Evolutionary conservation across 108 stramenopile species (phyloP).

Genomic region (Cylindrotheca closterium): DNA sequence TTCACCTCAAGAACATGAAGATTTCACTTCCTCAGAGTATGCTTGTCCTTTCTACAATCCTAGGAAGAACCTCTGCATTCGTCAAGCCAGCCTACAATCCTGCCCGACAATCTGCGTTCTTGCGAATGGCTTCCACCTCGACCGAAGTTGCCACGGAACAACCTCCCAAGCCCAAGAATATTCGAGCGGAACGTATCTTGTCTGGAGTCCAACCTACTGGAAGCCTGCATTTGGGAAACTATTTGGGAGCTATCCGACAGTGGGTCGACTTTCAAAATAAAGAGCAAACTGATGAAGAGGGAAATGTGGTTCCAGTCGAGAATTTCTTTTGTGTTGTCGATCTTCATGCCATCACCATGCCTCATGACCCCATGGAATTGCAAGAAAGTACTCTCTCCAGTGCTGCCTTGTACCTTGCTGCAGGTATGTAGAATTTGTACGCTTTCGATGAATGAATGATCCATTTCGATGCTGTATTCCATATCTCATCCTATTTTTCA

Average conservation of each 20-base stretch:
- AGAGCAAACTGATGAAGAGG: constrained; percentile 55
- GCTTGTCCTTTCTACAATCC: constrained; percentile 4
- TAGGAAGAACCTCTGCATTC: constrained; percentile 13
- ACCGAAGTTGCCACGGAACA: background rate
- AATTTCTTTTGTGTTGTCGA: constrained; percentile 98
- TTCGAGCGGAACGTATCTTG: constrained; percentile 71
- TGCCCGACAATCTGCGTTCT: background rate
- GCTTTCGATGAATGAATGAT: background rate
- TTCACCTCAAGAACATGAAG: constrained; percentile 1
- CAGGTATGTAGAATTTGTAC: constrained; percentile 62
- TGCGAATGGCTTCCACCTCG: background rate
- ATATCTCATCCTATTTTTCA: background rate
- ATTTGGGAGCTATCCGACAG: constrained; percentile 95
- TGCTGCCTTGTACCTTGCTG: constrained; percentile 90
- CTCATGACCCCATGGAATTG: constrained; percentile 89
- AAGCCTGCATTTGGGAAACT: constrained; percentile 96
- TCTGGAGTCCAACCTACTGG: constrained; percentile 99
- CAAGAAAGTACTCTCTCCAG: constrained; percentile 75
- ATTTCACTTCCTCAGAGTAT: constrained; percentile 3
- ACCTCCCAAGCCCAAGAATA: constrained; percentile 22
- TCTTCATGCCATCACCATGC: constrained; percentile 99
- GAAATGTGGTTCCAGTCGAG: constrained; percentile 57
- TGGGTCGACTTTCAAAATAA: constrained; percentile 96
- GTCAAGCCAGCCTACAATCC: background rate
- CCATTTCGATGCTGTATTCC: background rate